Evolutionary conservation across 208 protist genomes (phyloP).

Genomic region (Herpetomonas tarakana): DNA sequence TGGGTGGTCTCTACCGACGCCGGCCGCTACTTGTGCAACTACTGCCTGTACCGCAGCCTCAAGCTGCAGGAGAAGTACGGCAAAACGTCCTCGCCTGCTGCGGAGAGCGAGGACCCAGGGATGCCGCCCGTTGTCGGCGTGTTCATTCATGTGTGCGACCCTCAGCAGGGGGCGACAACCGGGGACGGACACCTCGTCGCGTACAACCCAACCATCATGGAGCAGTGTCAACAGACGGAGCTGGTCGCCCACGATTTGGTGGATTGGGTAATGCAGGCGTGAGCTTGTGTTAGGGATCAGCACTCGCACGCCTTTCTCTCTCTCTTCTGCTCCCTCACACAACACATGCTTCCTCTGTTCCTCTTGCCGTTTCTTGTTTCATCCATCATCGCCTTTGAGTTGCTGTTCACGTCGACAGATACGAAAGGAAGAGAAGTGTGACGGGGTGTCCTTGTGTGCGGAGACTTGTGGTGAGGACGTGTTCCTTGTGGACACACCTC

Average conservation of each 20-base stretch:
- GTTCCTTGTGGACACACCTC: no score
- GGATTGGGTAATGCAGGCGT: conserved; percentile 12
- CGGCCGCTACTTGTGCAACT: conserved; percentile 77
- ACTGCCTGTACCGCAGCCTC: conserved; percentile 47
- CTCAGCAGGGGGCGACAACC: conserved; percentile 5
- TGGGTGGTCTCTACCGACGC: conserved; percentile 59
- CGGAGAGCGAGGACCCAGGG: no score
- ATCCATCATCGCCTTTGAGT: no score
- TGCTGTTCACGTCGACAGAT: no score
- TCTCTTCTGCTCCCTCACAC: no score
- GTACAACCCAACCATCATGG: conserved; percentile 32
- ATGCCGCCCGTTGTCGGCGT: conserved; percentile 25
- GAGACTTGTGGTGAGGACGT: no score
- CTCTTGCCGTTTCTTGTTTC: no score
- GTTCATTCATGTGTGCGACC: conserved; percentile 58
- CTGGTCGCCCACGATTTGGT: conserved; percentile 18
- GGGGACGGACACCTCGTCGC: conserved; percentile 9
- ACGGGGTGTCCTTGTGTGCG: no score
- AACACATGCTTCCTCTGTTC: no score
- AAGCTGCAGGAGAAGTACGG: conserved; percentile 42
- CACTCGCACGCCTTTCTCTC: no score
- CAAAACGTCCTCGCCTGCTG: conserved; percentile 20
- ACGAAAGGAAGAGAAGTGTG: no score
- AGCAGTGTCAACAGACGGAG: conserved; percentile 22
- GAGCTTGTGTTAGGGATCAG: conserved; percentile 9